A percentile compares a stretch with the other conserved stretches of the same genome.
phyloP scores from a whole-genome alignment of 2,329 filamentous ascomycete genomes.

The Camillea tinctor region DNA sequence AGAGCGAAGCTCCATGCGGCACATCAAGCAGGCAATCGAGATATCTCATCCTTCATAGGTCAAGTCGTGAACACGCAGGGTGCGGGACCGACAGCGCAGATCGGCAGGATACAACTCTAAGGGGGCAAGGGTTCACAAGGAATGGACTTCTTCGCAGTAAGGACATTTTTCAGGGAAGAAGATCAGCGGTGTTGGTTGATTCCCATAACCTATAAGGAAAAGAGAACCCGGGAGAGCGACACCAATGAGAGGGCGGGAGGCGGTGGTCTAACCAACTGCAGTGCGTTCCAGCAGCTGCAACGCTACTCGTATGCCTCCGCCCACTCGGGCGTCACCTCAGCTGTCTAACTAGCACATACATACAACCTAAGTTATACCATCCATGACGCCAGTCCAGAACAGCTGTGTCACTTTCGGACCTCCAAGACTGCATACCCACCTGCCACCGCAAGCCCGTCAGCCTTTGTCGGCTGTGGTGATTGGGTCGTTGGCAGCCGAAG shows the following conservation, averaged over 20 bases:
- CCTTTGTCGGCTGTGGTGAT: not conserved
- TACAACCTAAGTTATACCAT: not conserved
- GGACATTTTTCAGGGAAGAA: conserved; percentile 15
- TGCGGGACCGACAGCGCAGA: conserved; percentile 9
- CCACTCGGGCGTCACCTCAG: not conserved
- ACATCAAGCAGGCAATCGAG: conserved; percentile 7
- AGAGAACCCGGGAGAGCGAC: not conserved
- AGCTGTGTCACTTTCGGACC: not conserved
- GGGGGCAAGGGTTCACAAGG: conserved; percentile 12
- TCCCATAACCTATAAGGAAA: not conserved
- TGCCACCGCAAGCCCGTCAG: not conserved
- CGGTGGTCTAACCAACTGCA: not conserved
- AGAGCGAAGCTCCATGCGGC: not conserved
- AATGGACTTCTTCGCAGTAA: conserved; percentile 23
- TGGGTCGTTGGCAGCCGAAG: not conserved
- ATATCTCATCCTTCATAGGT: conserved; percentile 10
- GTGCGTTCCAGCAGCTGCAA: not conserved
- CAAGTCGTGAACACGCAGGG: conserved; percentile 7
- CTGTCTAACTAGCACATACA: not conserved
- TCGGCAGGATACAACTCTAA: conserved; percentile 8
- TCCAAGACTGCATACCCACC: not conserved
- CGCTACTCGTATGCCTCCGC: not conserved
- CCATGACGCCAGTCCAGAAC: not conserved
- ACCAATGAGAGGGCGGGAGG: not conserved
- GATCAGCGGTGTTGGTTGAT: conserved; percentile 11